phyloP scores from a whole-genome alignment of 1,284 basidiomycete species.

The Ustilago crameri region DNA sequence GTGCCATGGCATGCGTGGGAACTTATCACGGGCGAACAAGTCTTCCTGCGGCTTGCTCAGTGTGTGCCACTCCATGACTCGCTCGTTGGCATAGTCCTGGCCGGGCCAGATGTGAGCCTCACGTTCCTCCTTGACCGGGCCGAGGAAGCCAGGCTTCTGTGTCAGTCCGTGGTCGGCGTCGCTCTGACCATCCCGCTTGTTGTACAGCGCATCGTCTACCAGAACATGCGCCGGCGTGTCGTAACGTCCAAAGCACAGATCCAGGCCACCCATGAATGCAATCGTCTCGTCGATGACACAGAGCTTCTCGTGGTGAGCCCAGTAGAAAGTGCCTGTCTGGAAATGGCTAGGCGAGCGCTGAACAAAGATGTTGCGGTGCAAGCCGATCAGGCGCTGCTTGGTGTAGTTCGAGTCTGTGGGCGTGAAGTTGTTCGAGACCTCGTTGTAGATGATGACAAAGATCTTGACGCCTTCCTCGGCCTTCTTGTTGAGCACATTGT shows the following conservation, averaged over 20 bases:
- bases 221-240: constrained; percentile 94
- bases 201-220: constrained; percentile 77
- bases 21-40: constrained; percentile 88
- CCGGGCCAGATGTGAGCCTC: constrained; percentile 84
- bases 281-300: constrained; percentile 98
- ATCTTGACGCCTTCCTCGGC: constrained; percentile 97
- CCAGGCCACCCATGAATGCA: constrained; percentile 97
- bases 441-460: constrained; percentile 85
- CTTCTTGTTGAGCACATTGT: constrained; percentile 87
- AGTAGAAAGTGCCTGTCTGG: constrained; percentile 96
- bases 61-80: constrained; percentile 86
- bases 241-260: constrained; percentile 75
- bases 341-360: constrained; percentile 98
- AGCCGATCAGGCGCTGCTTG: constrained; percentile 83
- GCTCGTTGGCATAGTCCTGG: constrained; percentile 92
- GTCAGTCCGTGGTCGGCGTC: constrained; percentile 27
- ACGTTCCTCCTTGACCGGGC: constrained; percentile 71
- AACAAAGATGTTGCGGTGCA: constrained; percentile 94
- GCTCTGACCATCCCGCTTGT: constrained; percentile 31
- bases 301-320: constrained; percentile 94
- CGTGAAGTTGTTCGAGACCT: constrained; percentile 96
- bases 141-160: constrained; percentile 45
- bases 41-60: constrained; percentile 92
- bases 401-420: constrained; percentile 76
- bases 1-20: constrained; percentile 98